Percentiles rank a stretch among this genome's conserved stretches.
Conservation (phyloP, 2,329 filamentous ascomycete species). For the Thyridium curvatum region DNA sequence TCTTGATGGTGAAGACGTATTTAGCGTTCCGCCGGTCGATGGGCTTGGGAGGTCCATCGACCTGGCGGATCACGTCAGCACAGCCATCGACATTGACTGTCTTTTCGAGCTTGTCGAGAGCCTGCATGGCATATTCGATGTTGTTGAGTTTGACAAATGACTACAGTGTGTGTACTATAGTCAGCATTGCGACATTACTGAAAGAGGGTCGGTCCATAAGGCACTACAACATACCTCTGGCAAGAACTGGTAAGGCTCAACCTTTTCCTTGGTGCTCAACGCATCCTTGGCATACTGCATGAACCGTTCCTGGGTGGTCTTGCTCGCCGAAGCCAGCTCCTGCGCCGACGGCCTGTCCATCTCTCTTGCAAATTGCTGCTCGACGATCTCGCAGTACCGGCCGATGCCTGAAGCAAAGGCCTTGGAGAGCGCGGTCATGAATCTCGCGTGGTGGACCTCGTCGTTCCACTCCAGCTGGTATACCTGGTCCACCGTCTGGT, state of each 20-base stretch:
- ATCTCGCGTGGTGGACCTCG: slow-evolving; percentile 87
- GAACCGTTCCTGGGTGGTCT: slow-evolving; percentile 86
- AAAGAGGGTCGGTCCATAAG: slow-evolving; percentile 1
- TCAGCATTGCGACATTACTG: slow-evolving; percentile 19
- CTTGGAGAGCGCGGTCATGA: slow-evolving; percentile 90
- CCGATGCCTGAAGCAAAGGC: slow-evolving; percentile 77
- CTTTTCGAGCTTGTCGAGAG: slow-evolving; percentile 84
- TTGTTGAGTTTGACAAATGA: slow-evolving; percentile 98
- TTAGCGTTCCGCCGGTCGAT: slow-evolving; percentile 65
- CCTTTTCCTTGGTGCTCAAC: slow-evolving; percentile 85
- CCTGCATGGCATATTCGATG: slow-evolving; percentile 87
- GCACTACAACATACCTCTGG: slow-evolving; percentile 59
- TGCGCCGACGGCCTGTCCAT: slow-evolving; percentile 90
- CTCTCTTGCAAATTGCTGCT: slow-evolving; percentile 77
- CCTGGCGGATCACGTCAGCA: slow-evolving; percentile 70
- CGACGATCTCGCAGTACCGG: slow-evolving; percentile 85
- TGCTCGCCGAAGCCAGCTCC: slow-evolving; percentile 70
- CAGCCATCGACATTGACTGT: slow-evolving; percentile 89
- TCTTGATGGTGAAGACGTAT: slow-evolving; percentile 98
- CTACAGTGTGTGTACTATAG: slow-evolving; percentile 47
- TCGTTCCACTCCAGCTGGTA: slow-evolving; percentile 86
- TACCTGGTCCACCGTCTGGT: slow-evolving; percentile 83
- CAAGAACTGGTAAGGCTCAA: slow-evolving; percentile 95
- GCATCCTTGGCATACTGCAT: slow-evolving; percentile 91
- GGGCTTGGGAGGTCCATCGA: slow-evolving; percentile 63